phyloP scores from a whole-genome alignment of 1,284 basidiomycete species.

The Amylostereum chailletii region DNA sequence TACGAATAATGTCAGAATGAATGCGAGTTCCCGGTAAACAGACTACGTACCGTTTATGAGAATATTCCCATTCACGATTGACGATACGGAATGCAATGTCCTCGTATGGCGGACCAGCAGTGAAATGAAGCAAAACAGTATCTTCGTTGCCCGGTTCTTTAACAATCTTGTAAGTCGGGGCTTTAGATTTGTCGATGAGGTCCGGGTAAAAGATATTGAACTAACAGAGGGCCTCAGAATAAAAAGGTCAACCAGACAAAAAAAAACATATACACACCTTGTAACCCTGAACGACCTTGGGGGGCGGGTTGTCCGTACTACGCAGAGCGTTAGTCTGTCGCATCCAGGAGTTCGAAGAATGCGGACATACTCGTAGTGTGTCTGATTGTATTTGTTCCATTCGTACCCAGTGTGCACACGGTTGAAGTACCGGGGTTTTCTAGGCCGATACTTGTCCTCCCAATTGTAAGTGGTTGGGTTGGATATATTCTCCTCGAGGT shows the following conservation, averaged over 20 bases:
- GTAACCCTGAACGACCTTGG: conserved; percentile 97
- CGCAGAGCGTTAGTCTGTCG: conserved; percentile 8
- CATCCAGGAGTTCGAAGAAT: conserved; percentile 3
- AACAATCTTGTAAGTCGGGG: conserved; percentile 91
- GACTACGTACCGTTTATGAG: conserved; percentile 73
- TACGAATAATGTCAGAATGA: conserved; percentile 21
- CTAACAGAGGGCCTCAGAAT: conserved; percentile 23
- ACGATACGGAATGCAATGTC: conserved; percentile 99
- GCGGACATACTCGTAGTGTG: conserved; percentile 85
- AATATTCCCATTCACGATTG: conserved; percentile 97
- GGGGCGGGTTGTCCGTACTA: conserved; percentile 92
- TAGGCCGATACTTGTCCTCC: conserved; percentile 98
- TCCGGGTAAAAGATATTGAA: conserved; percentile 96
- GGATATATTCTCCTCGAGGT: conserved; percentile 80
- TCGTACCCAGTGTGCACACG: conserved; percentile 99
- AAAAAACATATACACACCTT: conserved; percentile 48
- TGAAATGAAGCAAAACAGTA: conserved; percentile 89
- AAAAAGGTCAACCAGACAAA: background rate
- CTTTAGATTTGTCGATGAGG: conserved; percentile 93
- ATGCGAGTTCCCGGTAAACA: background rate
- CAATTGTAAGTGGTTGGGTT: conserved; percentile 86
- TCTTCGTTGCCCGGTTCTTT: conserved; percentile 91
- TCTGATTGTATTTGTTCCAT: conserved; percentile 99
- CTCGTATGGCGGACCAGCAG: conserved; percentile 96
- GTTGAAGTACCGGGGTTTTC: conserved; percentile 98